Evolutionary conservation across 768 basidiomycete species (phyloP).

Genomic region (Saitozyma sp.): DNA sequence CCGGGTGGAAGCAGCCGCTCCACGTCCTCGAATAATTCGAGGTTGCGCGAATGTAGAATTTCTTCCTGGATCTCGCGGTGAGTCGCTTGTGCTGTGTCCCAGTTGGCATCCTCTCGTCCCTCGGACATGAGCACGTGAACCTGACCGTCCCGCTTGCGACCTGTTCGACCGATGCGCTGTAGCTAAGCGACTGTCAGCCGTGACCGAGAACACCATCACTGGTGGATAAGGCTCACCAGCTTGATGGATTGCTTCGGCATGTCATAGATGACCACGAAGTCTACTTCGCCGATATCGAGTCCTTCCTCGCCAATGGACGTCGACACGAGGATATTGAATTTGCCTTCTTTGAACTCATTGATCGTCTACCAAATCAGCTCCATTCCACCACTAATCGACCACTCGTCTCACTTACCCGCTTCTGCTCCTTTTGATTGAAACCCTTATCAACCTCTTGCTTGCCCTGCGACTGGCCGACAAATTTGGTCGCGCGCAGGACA

Average conservation of each 20-base stretch:
- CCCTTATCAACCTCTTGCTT: constrained; percentile 81
- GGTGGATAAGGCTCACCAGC: constrained; percentile 64
- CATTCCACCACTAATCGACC: not conserved
- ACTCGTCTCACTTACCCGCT: constrained; percentile 63
- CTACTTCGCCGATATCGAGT: constrained; percentile 95
- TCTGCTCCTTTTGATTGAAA: constrained; percentile 84
- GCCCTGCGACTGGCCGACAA: constrained; percentile 77
- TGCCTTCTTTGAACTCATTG: constrained; percentile 78
- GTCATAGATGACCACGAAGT: constrained; percentile 94
- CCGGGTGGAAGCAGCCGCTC: constrained; percentile 77
- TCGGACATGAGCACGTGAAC: constrained; percentile 92
- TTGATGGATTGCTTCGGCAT: constrained; percentile 94
- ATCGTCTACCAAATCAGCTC: constrained; percentile 63
- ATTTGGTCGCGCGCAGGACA: constrained; percentile 75
- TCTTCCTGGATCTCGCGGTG: constrained; percentile 86
- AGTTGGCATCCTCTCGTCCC: constrained; percentile 84
- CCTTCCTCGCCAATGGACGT: constrained; percentile 98
- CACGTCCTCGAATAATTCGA: constrained; percentile 92
- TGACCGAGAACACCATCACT: not conserved
- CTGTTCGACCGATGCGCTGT: constrained; percentile 92
- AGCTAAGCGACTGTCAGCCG: constrained; percentile 60
- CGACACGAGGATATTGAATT: constrained; percentile 87
- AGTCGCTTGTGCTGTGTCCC: constrained; percentile 78
- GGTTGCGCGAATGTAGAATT: constrained; percentile 78
- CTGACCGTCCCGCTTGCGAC: constrained; percentile 81